Conservation (phyloP, 352 stramenopile genomes). For the Pythium insidiosum region DNA sequence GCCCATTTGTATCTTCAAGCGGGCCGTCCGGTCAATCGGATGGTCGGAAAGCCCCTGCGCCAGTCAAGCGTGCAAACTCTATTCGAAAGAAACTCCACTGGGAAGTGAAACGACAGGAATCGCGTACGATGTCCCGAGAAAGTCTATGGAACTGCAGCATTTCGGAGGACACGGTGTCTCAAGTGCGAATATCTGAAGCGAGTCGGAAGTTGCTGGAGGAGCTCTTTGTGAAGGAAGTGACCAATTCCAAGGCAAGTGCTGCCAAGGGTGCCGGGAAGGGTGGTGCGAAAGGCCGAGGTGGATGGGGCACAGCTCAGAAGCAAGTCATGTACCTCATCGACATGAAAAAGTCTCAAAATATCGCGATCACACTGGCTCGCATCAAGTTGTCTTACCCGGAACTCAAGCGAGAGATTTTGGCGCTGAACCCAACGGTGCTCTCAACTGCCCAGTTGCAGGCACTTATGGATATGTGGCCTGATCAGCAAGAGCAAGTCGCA, state of each 20-base stretch:
- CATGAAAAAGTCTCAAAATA: conserved; percentile 87
- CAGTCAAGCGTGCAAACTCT: conserved; percentile 49
- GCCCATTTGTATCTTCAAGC: conserved; percentile 21
- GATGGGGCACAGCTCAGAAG: conserved; percentile 33
- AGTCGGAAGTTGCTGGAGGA: conserved; percentile 70
- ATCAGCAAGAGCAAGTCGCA: conserved; percentile 60
- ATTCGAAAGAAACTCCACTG: conserved; percentile 85
- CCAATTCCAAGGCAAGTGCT: conserved; percentile 26
- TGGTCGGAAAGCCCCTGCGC: conserved; percentile 1
- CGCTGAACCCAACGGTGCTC: conserved; percentile 68
- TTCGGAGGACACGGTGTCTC: conserved; percentile 29
- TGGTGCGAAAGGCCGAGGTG: conserved; percentile 14
- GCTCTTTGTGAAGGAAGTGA: conserved; percentile 69
- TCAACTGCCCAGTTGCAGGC: conserved; percentile 72
- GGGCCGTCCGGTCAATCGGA: neutral
- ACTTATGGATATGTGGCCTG: conserved; percentile 82
- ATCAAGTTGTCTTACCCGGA: conserved; percentile 65
- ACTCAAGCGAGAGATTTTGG: conserved; percentile 65
- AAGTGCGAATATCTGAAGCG: conserved; percentile 57
- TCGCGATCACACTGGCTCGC: conserved; percentile 73
- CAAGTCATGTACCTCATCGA: conserved; percentile 73
- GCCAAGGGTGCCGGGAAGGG: conserved; percentile 4
- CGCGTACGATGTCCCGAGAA: conserved; percentile 29
- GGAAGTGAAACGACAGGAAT: conserved; percentile 50
- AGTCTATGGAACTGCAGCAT: conserved; percentile 51